phyloP scores from a whole-genome alignment of 1,284 basidiomycete species.

The Nidula niveotomentosa region DNA sequence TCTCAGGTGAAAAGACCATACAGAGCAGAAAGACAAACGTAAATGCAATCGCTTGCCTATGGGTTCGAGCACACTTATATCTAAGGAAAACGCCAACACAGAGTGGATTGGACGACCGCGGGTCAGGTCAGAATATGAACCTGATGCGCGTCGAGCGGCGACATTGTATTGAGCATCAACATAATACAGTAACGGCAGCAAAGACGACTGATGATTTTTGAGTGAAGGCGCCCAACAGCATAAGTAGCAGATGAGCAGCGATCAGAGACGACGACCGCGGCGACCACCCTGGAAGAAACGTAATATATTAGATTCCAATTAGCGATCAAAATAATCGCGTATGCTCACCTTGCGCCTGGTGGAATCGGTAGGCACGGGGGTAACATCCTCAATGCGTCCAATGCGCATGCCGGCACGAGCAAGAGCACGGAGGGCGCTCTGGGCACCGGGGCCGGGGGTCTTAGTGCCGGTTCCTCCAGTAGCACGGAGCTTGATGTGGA shows the following conservation, averaged over 20 bases:
- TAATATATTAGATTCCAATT: slow-evolving; percentile 7
- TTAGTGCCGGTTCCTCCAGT: slow-evolving; percentile 99
- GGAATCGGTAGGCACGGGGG: slow-evolving; percentile 95
- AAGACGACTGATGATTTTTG: slow-evolving; percentile 5
- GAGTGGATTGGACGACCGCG: slow-evolving; percentile 60
- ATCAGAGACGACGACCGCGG: slow-evolving; percentile 96
- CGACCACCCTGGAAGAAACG: slow-evolving; percentile 86
- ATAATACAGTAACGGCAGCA: slow-evolving; percentile 12
- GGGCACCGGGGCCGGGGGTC: slow-evolving; percentile 98
- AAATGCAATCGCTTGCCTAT: too few relatives aligned
- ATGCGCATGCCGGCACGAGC: slow-evolving; percentile 99
- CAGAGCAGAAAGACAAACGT: too few relatives aligned
- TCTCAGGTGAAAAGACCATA: too few relatives aligned
- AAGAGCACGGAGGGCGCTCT: slow-evolving; percentile 97
- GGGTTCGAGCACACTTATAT: neutral
- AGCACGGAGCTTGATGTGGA: slow-evolving; percentile 97
- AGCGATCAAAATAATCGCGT: neutral
- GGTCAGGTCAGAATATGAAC: slow-evolving; percentile 56
- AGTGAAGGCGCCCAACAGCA: neutral
- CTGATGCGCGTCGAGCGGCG: slow-evolving; percentile 83
- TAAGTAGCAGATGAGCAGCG: slow-evolving; percentile 13
- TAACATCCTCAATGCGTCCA: slow-evolving; percentile 97
- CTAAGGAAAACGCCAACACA: slow-evolving; percentile 10
- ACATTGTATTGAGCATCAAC: slow-evolving; percentile 43
- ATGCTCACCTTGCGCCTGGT: slow-evolving; percentile 88